Conservation (phyloP, 139 green algal genomes). For the Picochlorum sp. region DNA sequence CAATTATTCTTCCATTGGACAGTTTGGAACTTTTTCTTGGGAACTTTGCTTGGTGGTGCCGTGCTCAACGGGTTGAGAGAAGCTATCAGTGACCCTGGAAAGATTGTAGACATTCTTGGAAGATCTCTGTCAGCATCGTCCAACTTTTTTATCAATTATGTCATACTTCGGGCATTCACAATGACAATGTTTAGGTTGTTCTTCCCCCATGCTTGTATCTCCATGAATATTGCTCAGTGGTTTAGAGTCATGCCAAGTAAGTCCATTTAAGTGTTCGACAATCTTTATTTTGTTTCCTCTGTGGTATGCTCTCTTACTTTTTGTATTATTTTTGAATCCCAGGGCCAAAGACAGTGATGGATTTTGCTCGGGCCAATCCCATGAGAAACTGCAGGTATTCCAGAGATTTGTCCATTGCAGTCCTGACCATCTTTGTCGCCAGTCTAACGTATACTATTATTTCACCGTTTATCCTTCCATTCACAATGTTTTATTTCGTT, state of each 20-base stretch:
- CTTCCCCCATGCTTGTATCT: conserved; percentile 9
- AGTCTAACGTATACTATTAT: conserved; percentile 37
- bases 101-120: not conserved
- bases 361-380: conserved; percentile 2
- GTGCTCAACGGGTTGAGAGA: conserved; percentile 24
- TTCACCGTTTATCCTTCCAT: conserved; percentile 49
- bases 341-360: conserved; percentile 12
- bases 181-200: conserved; percentile 39
- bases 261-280: not conserved
- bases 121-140: not conserved
- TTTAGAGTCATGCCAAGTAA: not conserved
- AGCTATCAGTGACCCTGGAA: not conserved
- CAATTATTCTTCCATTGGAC: conserved; percentile 46
- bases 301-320: not conserved
- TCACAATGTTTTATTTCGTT: conserved; percentile 44
- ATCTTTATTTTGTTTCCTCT: not conserved
- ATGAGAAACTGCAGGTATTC: conserved; percentile 17
- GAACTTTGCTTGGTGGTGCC: conserved; percentile 37
- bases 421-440: conserved; percentile 2
- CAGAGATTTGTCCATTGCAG: conserved; percentile 16
- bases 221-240: conserved; percentile 11
- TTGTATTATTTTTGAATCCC: not conserved
- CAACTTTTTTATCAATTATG: conserved; percentile 70
- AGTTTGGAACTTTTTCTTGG: conserved; percentile 62
- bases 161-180: conserved; percentile 28